Evolutionary conservation across 1,139 yeast species (phyloP).

Genomic region (Yamadazyma blattariae): DNA sequence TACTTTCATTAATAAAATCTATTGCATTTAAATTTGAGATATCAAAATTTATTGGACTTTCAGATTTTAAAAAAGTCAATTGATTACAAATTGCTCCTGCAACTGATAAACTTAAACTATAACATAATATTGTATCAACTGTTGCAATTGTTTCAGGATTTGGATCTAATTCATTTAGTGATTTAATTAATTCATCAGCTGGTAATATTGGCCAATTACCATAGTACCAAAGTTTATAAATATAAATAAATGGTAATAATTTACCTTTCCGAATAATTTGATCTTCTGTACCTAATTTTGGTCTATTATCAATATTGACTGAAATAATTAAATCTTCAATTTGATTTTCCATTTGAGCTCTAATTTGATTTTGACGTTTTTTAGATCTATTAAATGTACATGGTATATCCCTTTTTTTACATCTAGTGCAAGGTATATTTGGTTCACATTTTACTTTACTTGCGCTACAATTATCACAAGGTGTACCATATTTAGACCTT

Average conservation of each 20-base stretch:
- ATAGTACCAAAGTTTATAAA: slow-evolving; percentile 36
- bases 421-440: slow-evolving; percentile 26
- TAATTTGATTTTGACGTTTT: slow-evolving; percentile 15
- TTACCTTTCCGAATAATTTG: slow-evolving; percentile 12
- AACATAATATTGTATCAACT: slow-evolving; percentile 19
- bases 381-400: slow-evolving; percentile 28
- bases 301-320: slow-evolving; percentile 28
- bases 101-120: slow-evolving; percentile 29
- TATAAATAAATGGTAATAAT: slow-evolving; percentile 23
- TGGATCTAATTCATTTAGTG: slow-evolving; percentile 6
- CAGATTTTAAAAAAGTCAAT: slow-evolving; percentile 23
- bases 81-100: slow-evolving; percentile 32
- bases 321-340: too few relatives aligned
- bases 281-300: slow-evolving; percentile 23
- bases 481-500: slow-evolving; percentile 14
- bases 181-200: slow-evolving; percentile 21
- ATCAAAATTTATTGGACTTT: slow-evolving; percentile 16
- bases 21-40: slow-evolving; percentile 15
- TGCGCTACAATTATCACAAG: slow-evolving; percentile 36
- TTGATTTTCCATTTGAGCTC: neutral
- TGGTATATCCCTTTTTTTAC: slow-evolving; percentile 23
- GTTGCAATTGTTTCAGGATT: slow-evolving; percentile 8
- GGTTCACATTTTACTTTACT: slow-evolving; percentile 35
- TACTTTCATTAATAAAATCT: slow-evolving; percentile 24
- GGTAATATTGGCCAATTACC: slow-evolving; percentile 40